Conservation (phyloP, 768 basidiomycete species). For the Psilocybe cyanescens region DNA sequence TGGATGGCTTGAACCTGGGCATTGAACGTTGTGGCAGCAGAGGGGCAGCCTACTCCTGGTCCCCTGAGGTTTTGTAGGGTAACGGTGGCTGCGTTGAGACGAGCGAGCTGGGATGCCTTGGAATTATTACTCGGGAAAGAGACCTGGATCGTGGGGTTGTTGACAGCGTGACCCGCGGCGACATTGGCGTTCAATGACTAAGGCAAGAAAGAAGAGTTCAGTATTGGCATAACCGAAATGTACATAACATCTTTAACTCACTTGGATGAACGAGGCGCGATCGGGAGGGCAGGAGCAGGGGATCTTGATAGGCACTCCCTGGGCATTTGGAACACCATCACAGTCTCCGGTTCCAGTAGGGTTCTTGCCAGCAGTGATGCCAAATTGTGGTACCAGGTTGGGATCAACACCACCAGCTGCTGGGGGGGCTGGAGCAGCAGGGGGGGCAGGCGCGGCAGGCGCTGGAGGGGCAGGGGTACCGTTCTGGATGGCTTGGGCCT, state of each 20-base stretch:
- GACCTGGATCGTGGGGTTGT: slow-evolving; percentile 63
- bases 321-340: slow-evolving; percentile 58
- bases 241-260: not conserved
- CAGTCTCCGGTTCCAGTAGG: slow-evolving; percentile 76
- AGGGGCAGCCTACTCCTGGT: slow-evolving; percentile 70
- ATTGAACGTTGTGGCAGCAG: slow-evolving; percentile 63
- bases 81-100: slow-evolving; percentile 61
- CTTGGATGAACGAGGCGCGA: slow-evolving; percentile 19
- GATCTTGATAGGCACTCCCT: slow-evolving; percentile 59
- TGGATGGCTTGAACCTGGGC: slow-evolving; percentile 43
- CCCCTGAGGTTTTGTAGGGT: slow-evolving; percentile 79
- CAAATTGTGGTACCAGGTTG: slow-evolving; percentile 62
- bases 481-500: slow-evolving; percentile 39
- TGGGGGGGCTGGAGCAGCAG: slow-evolving; percentile 1
- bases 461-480: slow-evolving; percentile 32
- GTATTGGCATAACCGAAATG: too few relatives aligned
- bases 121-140: slow-evolving; percentile 68
- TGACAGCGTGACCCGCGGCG: slow-evolving; percentile 62
- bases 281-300: slow-evolving; percentile 50
- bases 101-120: slow-evolving; percentile 51
- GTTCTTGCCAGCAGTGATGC: slow-evolving; percentile 56
- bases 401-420: slow-evolving; percentile 48
- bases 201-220: too few relatives aligned
- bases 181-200: slow-evolving; percentile 57
- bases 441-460: slow-evolving; percentile 22